Evolutionary conservation across 106 monocot species (phyloP), one percentile per base, ranked within the genome.

Genomic region (Ottelia alismoides): DNA sequence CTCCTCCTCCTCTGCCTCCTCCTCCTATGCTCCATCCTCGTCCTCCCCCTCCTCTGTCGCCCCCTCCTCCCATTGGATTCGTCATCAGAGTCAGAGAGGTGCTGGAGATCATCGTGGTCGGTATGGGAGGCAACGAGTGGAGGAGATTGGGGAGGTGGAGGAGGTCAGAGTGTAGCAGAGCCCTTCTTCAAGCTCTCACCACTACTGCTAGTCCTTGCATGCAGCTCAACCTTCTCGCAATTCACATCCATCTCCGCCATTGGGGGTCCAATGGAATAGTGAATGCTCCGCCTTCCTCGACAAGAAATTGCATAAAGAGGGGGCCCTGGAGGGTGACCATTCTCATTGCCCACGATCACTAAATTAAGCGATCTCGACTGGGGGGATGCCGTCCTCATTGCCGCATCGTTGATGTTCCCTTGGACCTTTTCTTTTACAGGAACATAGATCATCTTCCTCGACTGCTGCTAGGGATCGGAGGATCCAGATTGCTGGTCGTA

Each of bases 221-320:
- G 55, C 31, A 81, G 59, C 28, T 71, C 65, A 11, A 20, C 59
- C 56, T 30, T 70, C 2, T 55, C 53, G 11, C 53, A 45, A 64
- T 88, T 98, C 17, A 76, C 85, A 23, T 99, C 80, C 31, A 99
- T 55, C 20, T 90, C 98, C 3, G 75, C 50, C 98, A 99, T 77
- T 1, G 98, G 98, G n/a, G 31, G 70, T 86, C 67, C 90, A 67
- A 22, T 80, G 63, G 6, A 47, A 73, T 3, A 85, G 89, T 3
- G 83, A 99, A 0, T 85, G 78, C n/a, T n/a, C 93, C 0, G 79
- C 80, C 68, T 94, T 94, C 60, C 70, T 70, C 11, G 93, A 94
- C 7, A 77, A 81, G 61, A 65, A 88, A 58, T 84, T 58, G 60
- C 88, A 88, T 12, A 96, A 72, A 1, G 80, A 73, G n/a, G 63